Percentiles rank a stretch among this genome's conserved stretches.
phyloP scores from a whole-genome alignment of 441 rosid genomes.

The Corymbia citriodora region DNA sequence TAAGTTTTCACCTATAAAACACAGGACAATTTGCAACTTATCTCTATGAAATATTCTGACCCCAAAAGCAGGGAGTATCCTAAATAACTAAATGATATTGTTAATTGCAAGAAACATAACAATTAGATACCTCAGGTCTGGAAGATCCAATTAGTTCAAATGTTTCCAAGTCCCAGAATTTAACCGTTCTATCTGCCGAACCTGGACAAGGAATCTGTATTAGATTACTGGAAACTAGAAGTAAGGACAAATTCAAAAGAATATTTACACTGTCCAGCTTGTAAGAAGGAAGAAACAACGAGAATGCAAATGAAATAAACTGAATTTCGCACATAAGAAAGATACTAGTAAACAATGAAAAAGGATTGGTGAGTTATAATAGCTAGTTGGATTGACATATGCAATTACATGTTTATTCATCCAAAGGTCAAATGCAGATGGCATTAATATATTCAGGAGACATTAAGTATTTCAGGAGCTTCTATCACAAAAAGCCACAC shows the following conservation, averaged over 20 bases:
- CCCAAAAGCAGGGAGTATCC: not conserved
- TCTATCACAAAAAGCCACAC: not conserved
- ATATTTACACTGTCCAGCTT: not conserved
- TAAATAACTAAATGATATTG: not conserved
- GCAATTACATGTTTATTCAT: not conserved
- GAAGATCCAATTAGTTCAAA: constrained; percentile 92
- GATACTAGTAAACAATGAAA: not conserved
- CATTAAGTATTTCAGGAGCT: not conserved
- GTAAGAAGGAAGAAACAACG: not conserved
- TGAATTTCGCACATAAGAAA: not conserved
- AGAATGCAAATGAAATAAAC: not conserved
- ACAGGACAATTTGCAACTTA: not conserved
- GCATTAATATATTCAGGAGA: not conserved
- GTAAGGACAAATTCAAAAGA: not conserved
- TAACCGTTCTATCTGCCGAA: constrained; percentile 91
- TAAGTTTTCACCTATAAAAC: not conserved
- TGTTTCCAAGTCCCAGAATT: constrained; percentile 98
- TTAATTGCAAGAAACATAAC: not conserved
- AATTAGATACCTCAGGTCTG: constrained; percentile 77
- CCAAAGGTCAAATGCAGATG: not conserved
- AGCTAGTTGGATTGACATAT: not conserved
- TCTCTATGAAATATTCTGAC: not conserved
- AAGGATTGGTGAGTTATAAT: not conserved
- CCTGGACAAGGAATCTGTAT: constrained; percentile 48
- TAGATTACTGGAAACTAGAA: not conserved